Base-by-base conservation (phyloP, 257 asterid genomes). In the Capsicum pubescens region DNA sequence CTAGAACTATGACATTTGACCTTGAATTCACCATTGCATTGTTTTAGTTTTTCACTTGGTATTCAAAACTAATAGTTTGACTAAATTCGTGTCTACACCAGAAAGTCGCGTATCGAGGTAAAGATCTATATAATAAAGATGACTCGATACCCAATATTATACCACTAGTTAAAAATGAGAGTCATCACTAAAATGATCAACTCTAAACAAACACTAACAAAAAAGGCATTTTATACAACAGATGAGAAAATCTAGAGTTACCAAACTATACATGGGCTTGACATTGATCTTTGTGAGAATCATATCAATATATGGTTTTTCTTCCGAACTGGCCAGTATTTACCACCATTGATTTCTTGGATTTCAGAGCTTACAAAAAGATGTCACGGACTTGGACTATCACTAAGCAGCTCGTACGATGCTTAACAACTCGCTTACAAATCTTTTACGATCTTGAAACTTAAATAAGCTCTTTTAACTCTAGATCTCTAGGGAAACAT, bases 281-380 rank as follows among this genome's bases (percentile, higher is more conserved):
- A 84, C 26, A 26, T 76, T 79, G 36, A 87, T 46, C 64, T 68
- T 82, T 12, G 80, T 2, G 1, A 91, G 35, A 71, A 84, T n/a
- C 12, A 86, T 88, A 39, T 39, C 42, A 39, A 39, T 2, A 39
- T 39, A 39, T 39, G 42, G 0, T 39, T 39, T 39, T 2, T 39
- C 42, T 2, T 39, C 42, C 3, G 5, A 69, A 91, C 84, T 44
- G 87, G 70, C 79, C 70, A 71, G 57, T 70, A 67, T 5, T 42
- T 84, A 48, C 69, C 86, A 3, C 63, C 76, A 17, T 84, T 86
- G 55, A 11, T 60, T 26, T 11, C 46, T 66, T 32, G n/a, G 4
- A 66, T 66, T 66, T n/a, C 46, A 12, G 5, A 4, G 46, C 72
- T 66, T 63, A 63, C 42, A 63, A 3, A 8, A 6, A 59, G 35